Evolutionary conservation across 805 yeast genomes (phyloP), one percentile per base, ranked within the genome.

Genomic region (Debaryomyces maramus): DNA sequence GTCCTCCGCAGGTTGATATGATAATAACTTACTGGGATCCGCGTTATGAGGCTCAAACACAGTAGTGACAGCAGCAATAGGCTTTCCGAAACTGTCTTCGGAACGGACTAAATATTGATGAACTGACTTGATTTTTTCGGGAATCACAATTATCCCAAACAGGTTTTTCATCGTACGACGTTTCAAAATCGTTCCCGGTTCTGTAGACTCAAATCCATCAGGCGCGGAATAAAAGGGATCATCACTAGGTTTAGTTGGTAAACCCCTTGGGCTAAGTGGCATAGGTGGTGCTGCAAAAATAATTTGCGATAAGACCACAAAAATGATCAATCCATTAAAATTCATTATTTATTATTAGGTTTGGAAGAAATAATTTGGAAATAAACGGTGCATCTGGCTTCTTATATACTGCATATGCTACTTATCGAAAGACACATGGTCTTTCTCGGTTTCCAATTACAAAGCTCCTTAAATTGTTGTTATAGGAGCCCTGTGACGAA

Each of bases 31-130:
- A 26, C 33, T 14, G 6, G 56, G 50, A 41, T 56, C 55, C 3
- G 57, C 55, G 32, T 56, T 51, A 36, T 48, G 46, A 8, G 62
- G 62, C 27, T 49, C 47, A 20, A 55, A 39, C 14, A 57, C 22
- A 5, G 60, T 53, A 18, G 55, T 40, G 4, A 48, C 52, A 8
- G 47, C 38, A 3, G 50, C 55, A 20, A 23, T 49, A 9, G 58
- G 46, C 14, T 51, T 41, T 2, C 58, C 61, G 32, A 38, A 40
- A 24, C 47, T 26, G 34, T 56, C 60, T 7, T 49, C 43, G 2
- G 63, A 48, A 13, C 58, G 47, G n/a, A 56, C 50, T 35, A 53
- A 40, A n/a, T 52, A 46, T 36, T 61, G 65, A 53, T 56, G 55
- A 5, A 47, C 46, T 9, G 40, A 50, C 30, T 45, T 17, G 43